Percentiles rank a stretch among this genome's conserved stretches.
Evolutionary conservation across 306 rosid species (phyloP).

Genomic region (Lathyrus sativus): DNA sequence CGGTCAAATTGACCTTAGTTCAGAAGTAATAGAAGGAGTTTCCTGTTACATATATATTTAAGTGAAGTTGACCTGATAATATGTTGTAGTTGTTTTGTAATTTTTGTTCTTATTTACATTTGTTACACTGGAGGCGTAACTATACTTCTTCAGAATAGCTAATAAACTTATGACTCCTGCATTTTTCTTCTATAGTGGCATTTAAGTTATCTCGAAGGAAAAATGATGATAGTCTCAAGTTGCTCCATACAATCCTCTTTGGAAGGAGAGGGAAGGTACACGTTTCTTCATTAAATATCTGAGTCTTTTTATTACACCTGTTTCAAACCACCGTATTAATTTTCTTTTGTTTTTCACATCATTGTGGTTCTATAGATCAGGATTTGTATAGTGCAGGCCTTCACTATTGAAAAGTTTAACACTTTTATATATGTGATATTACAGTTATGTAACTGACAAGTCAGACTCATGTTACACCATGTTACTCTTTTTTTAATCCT

Average conservation of each 20-base stretch:
- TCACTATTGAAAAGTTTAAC: constrained; percentile 8
- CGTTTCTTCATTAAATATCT: constrained; percentile 27
- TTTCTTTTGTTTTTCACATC: constrained; percentile 15
- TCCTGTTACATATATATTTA: not conserved
- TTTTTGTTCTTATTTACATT: constrained; percentile 4
- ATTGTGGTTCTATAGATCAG: constrained; percentile 13
- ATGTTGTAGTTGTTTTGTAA: constrained; percentile 9
- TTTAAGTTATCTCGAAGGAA: constrained; percentile 83
- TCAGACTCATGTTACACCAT: constrained; percentile 17
- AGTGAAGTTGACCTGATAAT: constrained; percentile 19
- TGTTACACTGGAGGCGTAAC: constrained; percentile 18
- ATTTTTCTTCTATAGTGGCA: constrained; percentile 64
- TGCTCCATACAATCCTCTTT: constrained; percentile 87
- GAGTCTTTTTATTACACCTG: constrained; percentile 14
- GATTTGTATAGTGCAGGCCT: not conserved
- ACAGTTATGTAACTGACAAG: constrained; percentile 24
- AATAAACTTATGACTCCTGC: constrained; percentile 29
- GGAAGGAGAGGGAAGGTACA: constrained; percentile 98
- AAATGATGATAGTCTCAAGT: constrained; percentile 76
- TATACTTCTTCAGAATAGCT: constrained; percentile 26
- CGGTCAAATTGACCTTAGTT: constrained; percentile 9
- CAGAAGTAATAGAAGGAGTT: constrained; percentile 2
- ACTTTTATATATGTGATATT: constrained; percentile 9
- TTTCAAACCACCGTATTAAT: constrained; percentile 7
- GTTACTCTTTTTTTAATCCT: constrained; percentile 31